Base-by-base conservation (phyloP, 2,329 filamentous ascomycete genomes). In the Biscogniauxia marginata region DNA sequence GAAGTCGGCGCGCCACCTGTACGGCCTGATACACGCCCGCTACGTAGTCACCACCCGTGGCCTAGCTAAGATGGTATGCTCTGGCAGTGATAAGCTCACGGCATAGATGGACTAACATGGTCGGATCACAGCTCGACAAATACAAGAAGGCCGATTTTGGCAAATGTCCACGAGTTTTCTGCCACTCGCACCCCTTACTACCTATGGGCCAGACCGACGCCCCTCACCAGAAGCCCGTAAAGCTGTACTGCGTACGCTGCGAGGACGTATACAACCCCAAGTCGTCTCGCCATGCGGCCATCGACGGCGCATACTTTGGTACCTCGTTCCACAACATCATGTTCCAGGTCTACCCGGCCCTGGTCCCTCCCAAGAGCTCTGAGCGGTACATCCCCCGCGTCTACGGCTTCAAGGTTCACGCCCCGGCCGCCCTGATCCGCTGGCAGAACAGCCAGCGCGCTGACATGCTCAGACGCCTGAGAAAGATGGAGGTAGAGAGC, bases 211-310 rank as follows among this genome's bases (percentile, higher is more conserved):
- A 96, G 67, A 90, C 91, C 67, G 95, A 99, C 75, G 81, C 93
- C 2, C 85, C 95, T 60, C 92, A 92, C 75, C 80, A 87, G 65
- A 96, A 93, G 69, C 87, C 93, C 48, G 95, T 97, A 64, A 98
- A 97, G 76, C 89, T 99, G 52, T 99, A 96, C 83, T 99, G 95
- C 76, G 87, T 90, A 49, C 91, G 92, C 67, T 99, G 95, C 80
- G 95, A 99, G 80, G 95, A 99, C 73, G 89, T 96, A 57, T 99
- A 99, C 82, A 98, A 98, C 76, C 95, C 95, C 46, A 99, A 99
- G 75, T 98, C 95, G 3, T 77, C 91, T 19, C 91, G 95, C 23
- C 95, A 99, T 75, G 92, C 93, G 50, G 84, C 89, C 57, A 97
- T 99, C 69, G 95, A 99, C 72, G 95, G 95, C 61, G 95, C 95